Base-by-base conservation (phyloP, 1,284 basidiomycete genomes). In the Calocybe gambosa region DNA sequence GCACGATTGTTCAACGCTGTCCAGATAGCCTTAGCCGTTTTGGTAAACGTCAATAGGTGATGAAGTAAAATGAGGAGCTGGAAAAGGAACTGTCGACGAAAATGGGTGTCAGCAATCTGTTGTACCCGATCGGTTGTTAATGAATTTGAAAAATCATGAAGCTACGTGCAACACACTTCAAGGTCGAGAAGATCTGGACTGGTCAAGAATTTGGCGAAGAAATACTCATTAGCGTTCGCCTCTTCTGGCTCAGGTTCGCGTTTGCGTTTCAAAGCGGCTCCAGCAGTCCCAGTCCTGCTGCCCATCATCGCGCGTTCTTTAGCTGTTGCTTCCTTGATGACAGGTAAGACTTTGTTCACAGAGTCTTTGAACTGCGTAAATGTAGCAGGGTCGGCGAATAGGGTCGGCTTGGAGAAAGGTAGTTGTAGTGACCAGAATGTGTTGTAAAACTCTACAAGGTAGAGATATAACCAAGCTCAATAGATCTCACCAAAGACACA, bases 191-290 rank as follows among this genome's bases (percentile, higher is more conserved):
- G 68, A 38, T 91, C 88, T 0, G 88, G 84, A 49, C 83, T 90
- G 0, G 91, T 93, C 36, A 95, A 69, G 63, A 89, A 93, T 60
- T 93, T 93, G 10, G 92, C 90, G 59, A 93, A 94, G 66, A 93
- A 93, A 61, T 90, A 91, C 53, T 89, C 82, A 42, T 72, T 80
- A 12, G 66, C 67, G 39, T 69, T 69, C 20, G 67, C 73, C 54
- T 77, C 75, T 34, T 71, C 68, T 0, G 60, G 54, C 16, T 78
- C 77, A 13, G 65, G 58, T 20, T 85, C 84, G 21, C 84, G 76
- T 64, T 85, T 84, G 42, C 81, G 71, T 63, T 87, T 87, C 44
- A 78, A 56, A 1, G 71, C 65, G 1, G 58, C 64, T 4, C 66
- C 56, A 20, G 64, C 67, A 1, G 65, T 50, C 1, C 68, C 65